These are phyloP conservation scores for Wickerhamomyces canadensis DNA, from an alignment of 805 yeast species.

Conservation along the genomic window DNA sequence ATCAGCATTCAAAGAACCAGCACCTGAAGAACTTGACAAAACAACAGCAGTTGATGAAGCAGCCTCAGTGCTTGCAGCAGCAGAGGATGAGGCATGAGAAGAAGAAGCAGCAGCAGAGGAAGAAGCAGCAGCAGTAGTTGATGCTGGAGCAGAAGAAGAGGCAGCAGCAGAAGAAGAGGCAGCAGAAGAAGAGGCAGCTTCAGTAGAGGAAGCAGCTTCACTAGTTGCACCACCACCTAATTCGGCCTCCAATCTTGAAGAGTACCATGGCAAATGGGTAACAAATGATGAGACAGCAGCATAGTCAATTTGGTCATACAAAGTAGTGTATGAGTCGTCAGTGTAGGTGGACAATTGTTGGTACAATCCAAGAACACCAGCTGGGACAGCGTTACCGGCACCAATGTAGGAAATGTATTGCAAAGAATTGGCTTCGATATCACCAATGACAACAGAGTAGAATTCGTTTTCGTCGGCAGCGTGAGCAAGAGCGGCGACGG, in stretches of 20 bases:
- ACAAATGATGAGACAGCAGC: conserved; percentile 23
- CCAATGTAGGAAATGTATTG: conserved; percentile 20
- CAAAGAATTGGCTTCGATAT: conserved; percentile 13
- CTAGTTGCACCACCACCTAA: conserved; percentile 7
- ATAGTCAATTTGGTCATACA: conserved; percentile 23
- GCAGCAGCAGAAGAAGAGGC: conserved; percentile 56
- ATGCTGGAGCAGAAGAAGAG: background rate
- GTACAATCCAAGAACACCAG: conserved; percentile 24
- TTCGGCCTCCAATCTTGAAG: conserved; percentile 19
- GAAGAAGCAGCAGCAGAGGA: background rate
- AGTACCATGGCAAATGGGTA: conserved; percentile 29
- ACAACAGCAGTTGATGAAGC: conserved; percentile 4
- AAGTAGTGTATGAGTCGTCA: conserved; percentile 29
- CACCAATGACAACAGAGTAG: conserved; percentile 8
- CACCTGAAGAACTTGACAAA: conserved; percentile 7
- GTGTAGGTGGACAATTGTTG: conserved; percentile 26
- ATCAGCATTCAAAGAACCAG: conserved; percentile 9
- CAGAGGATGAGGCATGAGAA: conserved; percentile 4
- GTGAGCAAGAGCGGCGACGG: conserved; percentile 3
- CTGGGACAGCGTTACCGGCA: conserved; percentile 24
- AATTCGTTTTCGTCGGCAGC: conserved; percentile 4
- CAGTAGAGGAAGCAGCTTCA: conserved; percentile 50
- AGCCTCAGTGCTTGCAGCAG: conserved; percentile 7
- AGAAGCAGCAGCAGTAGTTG: background rate
- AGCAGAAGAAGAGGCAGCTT: no score